These are phyloP conservation scores for Terfezia boudieri DNA, from an alignment of 495 filamentous ascomycete genomes.

Conservation along the genomic window DNA sequence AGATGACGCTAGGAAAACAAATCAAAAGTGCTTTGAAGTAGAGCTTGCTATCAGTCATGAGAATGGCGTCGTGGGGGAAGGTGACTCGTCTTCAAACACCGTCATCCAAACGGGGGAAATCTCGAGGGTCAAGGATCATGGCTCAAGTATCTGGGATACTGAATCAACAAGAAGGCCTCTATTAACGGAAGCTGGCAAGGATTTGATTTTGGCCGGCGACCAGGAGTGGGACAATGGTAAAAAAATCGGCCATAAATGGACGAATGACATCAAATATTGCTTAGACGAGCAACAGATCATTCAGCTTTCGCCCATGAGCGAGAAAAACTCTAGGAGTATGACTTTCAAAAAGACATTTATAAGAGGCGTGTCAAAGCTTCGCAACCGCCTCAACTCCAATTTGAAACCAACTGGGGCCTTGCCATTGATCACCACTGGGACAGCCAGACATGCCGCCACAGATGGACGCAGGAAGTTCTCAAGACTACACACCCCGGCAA, in stretches of 20 bases:
- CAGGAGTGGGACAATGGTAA: not conserved
- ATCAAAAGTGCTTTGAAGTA: no score
- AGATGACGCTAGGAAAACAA: no score
- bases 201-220: not conserved
- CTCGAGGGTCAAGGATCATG: not conserved
- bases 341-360: conserved; percentile 15
- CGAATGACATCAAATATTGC: not conserved
- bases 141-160: not conserved
- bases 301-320: not conserved
- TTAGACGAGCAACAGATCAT: not conserved
- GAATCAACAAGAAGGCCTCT: not conserved
- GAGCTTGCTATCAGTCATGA: no score
- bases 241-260: not conserved
- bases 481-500: not conserved
- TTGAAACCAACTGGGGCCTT: conserved; percentile 1
- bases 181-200: not conserved
- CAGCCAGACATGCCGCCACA: not conserved
- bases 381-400: conserved; percentile 10
- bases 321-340: conserved; percentile 8
- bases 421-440: not conserved
- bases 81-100: no score
- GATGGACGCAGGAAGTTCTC: not conserved
- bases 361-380: conserved; percentile 12
- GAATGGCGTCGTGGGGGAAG: no score
- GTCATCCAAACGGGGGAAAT: not conserved